Conservation (phyloP, 805 yeast genomes). For the Candida rishiriensis region DNA sequence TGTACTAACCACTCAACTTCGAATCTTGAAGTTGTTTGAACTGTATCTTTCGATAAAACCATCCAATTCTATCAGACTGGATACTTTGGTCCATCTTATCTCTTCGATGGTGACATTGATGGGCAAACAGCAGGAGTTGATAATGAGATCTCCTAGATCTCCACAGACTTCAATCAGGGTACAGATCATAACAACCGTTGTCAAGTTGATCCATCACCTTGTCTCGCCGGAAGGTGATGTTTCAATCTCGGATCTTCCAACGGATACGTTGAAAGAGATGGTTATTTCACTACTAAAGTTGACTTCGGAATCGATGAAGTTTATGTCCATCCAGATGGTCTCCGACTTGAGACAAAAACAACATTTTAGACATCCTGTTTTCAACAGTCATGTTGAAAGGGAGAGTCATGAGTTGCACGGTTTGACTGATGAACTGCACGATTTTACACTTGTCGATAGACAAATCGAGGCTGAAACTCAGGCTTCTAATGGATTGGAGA, state of each 20-base stretch:
- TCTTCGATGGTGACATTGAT: conserved; percentile 39
- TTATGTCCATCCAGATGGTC: conserved; percentile 20
- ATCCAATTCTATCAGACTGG: conserved; percentile 16
- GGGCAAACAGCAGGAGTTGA: conserved; percentile 44
- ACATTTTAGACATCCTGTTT: conserved; percentile 18
- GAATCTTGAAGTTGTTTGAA: conserved; percentile 48
- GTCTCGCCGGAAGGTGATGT: conserved; percentile 29
- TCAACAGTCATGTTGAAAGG: conserved; percentile 20
- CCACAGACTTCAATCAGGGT: conserved; percentile 33
- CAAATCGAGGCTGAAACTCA: conserved; percentile 20
- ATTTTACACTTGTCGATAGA: conserved; percentile 16
- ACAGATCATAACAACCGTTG: conserved; percentile 36
- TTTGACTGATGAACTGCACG: conserved; percentile 12
- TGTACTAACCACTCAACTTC: conserved; percentile 37
- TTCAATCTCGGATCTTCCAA: conserved; percentile 21
- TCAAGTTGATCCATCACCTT: conserved; percentile 34
- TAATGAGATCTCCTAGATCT: conserved; percentile 42
- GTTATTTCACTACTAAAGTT: conserved; percentile 28
- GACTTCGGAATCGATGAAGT: conserved; percentile 28
- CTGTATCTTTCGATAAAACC: conserved; percentile 31
- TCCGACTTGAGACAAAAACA: conserved; percentile 16
- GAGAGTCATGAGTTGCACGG: conserved; percentile 34
- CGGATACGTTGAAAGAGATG: conserved; percentile 26
- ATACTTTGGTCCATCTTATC: conserved; percentile 30
- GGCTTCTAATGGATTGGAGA: conserved; percentile 55